Evolutionary conservation across 2,329 filamentous ascomycete species (phyloP), one percentile per base, ranked within the genome.

Genomic region (Penicillium sp.): DNA sequence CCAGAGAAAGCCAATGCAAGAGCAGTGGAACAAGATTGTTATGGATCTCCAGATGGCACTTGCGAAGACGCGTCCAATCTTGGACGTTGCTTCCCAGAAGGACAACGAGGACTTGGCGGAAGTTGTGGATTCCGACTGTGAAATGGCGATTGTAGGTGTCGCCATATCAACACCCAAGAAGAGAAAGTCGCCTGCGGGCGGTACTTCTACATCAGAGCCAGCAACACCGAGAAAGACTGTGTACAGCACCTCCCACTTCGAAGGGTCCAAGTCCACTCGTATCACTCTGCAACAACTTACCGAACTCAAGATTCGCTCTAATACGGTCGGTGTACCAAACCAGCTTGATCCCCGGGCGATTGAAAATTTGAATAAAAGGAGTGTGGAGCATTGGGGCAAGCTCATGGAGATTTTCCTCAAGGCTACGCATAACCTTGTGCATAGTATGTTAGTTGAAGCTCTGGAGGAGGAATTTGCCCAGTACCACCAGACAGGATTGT

Each of bases 321-420:
- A 80, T 26, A 77, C 77, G 17, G 80, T 83, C 0, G 85, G 86
- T 0, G 77, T 86, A 61, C 84, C 84, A 0, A 80, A 82, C 7
- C 77, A 85, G 0, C 81, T 84, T 0, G 81, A 85, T 0, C 79
- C 82, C 0, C 81, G 83, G 36, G 84, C 88, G 0, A 84, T 86
- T 22, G 80, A 85, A 28, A 76, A 77, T 0, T 75, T 89, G 16
- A 84, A 82, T 43, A 74, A 78, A 16, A 73, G 82, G n/a, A 81
- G 82, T 0, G 80, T 89, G 1, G 66, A 69, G 8, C 80, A 83
- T 1, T 90, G 88, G 88, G 66, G 78, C 1, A 64, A 65, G 0
- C 84, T 85, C 0, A 76, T 86, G 44, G 67, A 78, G 0, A 74
- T 57, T 0, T 77, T 79, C 28, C 57, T 78, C 1, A 40, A 45